Percentiles rank a stretch among this genome's conserved stretches.
Conservation (phyloP, 1,284 basidiomycete species). For the Trichosporon sp. region DNA sequence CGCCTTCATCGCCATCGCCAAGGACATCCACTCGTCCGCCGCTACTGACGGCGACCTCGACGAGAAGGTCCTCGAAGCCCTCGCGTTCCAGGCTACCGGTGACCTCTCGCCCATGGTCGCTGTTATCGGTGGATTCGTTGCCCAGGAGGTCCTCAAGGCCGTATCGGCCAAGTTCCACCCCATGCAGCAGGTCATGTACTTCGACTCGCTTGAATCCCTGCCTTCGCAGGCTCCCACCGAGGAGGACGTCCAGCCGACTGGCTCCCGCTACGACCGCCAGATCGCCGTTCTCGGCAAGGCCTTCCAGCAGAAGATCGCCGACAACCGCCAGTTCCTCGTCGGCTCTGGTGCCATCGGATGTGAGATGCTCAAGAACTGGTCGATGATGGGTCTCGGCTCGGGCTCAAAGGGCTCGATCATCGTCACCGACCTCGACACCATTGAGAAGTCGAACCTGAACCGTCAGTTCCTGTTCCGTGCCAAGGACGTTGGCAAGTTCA, state of each 20-base stretch:
- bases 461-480: slow-evolving; percentile 97
- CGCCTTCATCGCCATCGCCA: slow-evolving; percentile 71
- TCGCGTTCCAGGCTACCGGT: slow-evolving; percentile 91
- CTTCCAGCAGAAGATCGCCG: slow-evolving; percentile 92
- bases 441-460: slow-evolving; percentile 99
- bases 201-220: slow-evolving; percentile 95
- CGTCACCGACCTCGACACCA: slow-evolving; percentile 97
- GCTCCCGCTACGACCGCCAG: slow-evolving; percentile 90
- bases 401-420: slow-evolving; percentile 81
- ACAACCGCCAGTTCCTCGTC: slow-evolving; percentile 93
- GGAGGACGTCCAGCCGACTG: slow-evolving; percentile 78
- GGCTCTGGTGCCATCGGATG: slow-evolving; percentile 98
- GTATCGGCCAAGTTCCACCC: slow-evolving; percentile 99
- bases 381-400: slow-evolving; percentile 94
- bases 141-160: slow-evolving; percentile 97
- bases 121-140: slow-evolving; percentile 95
- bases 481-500: slow-evolving; percentile 97
- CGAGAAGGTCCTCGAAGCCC: slow-evolving; percentile 74
- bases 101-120: slow-evolving; percentile 90
- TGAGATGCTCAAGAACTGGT: slow-evolving; percentile 99
- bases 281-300: slow-evolving; percentile 90
- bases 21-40: slow-evolving; percentile 66
- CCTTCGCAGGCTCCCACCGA: slow-evolving; percentile 76
- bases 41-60: slow-evolving; percentile 69
- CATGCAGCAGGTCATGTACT: slow-evolving; percentile 92